These are phyloP conservation scores for Pseudomassariella vexata DNA, from an alignment of 2,329 filamentous ascomycete species.

Conservation along the genomic window DNA sequence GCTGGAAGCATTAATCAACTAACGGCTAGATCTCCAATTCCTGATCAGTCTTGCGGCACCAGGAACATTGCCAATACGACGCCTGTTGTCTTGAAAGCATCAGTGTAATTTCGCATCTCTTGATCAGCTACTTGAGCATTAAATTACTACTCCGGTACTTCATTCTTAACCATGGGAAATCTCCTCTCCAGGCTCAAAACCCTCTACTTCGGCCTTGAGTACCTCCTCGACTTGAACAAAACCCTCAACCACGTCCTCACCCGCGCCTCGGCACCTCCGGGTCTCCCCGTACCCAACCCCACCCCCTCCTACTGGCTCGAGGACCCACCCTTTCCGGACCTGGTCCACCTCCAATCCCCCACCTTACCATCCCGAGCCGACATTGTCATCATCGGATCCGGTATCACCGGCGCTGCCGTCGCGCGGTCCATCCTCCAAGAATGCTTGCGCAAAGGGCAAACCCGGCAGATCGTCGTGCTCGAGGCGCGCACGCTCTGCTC, in stretches of 20 bases:
- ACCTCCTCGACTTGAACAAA: slow-evolving; percentile 19
- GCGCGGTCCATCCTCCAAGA: slow-evolving; percentile 26
- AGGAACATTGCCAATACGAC: no score
- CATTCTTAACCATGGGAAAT: no score
- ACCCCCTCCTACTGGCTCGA: slow-evolving; percentile 41
- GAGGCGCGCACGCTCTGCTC: slow-evolving; percentile 44
- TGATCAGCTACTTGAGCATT: no score
- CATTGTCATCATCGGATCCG: slow-evolving; percentile 48
- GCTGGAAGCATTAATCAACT: no score
- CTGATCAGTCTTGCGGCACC: no score
- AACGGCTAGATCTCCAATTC: no score
- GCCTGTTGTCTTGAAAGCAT: no score
- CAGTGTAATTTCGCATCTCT: no score
- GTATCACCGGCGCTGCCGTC: slow-evolving; percentile 42
- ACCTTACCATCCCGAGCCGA: slow-evolving; percentile 34
- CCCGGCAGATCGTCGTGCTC: slow-evolving; percentile 34
- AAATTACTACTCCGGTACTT: no score
- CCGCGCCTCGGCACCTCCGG: slow-evolving; percentile 19
- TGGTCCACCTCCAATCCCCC: slow-evolving; percentile 27
- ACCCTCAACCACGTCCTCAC: slow-evolving; percentile 14
- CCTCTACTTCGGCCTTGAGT: slow-evolving; percentile 17
- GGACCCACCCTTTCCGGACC: slow-evolving; percentile 34
- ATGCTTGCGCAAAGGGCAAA: neutral
- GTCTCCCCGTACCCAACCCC: slow-evolving; percentile 33
- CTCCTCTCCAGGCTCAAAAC: slow-evolving; percentile 23